A percentile compares a stretch with the other conserved stretches of the same genome.
phyloP scores from a whole-genome alignment of 2,329 filamentous ascomycete genomes.

The Claviceps sorghi region DNA sequence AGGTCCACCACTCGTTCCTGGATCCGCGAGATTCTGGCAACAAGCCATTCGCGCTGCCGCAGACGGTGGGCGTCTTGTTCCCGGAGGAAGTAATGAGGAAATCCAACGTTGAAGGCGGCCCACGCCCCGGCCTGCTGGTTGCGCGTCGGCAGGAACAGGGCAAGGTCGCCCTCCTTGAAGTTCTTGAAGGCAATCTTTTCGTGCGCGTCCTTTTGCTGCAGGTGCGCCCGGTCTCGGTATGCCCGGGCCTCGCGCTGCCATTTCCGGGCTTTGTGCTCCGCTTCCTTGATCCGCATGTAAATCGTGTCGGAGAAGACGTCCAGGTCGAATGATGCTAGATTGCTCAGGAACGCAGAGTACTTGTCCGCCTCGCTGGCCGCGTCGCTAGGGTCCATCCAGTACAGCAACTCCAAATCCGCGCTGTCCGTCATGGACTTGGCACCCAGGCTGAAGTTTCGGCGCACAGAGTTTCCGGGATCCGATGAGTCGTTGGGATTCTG shows the following conservation, averaged over 20 bases:
- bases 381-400: constrained; percentile 65
- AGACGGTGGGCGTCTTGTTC: constrained; percentile 84
- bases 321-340: constrained; percentile 64
- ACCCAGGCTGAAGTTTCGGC: constrained; percentile 34
- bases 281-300: constrained; percentile 79
- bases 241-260: constrained; percentile 77
- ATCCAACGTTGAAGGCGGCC: constrained; percentile 97
- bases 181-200: constrained; percentile 92
- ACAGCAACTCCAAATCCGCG: constrained; percentile 57
- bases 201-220: constrained; percentile 68
- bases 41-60: constrained; percentile 66
- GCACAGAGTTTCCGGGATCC: constrained; percentile 38
- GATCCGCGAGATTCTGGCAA: constrained; percentile 79
- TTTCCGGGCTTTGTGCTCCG: constrained; percentile 84
- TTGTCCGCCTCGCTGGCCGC: constrained; percentile 52
- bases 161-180: constrained; percentile 93
- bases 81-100: constrained; percentile 90
- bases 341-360: constrained; percentile 60
- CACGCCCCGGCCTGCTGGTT: constrained; percentile 91
- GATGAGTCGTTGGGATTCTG: constrained; percentile 45
- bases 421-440: constrained; percentile 42
- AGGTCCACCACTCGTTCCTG: constrained; percentile 90
- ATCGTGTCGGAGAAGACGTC: constrained; percentile 75
- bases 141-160: constrained; percentile 81
- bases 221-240: constrained; percentile 77